Conservation (phyloP, 1,284 basidiomycete species). For the Puccinia coronata region DNA sequence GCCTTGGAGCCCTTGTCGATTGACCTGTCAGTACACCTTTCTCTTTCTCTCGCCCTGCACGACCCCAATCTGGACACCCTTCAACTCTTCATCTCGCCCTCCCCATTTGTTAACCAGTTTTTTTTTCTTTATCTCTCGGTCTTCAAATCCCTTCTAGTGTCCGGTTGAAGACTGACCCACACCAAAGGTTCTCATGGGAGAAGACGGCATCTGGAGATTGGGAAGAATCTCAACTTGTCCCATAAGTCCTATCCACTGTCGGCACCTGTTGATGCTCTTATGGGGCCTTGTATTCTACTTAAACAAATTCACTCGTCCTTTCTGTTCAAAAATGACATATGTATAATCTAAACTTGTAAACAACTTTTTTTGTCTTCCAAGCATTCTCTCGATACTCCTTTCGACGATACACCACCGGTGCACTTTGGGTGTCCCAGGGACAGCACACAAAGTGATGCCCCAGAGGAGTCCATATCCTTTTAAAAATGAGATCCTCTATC, state of each 20-base stretch:
- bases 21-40: conserved; percentile 33
- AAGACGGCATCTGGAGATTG: neutral
- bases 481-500: too few species aligned
- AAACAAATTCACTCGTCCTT: too few species aligned
- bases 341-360: too few species aligned
- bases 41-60: neutral
- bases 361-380: too few species aligned
- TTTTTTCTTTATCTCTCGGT: neutral
- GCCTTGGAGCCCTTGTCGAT: conserved; percentile 28
- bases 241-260: neutral
- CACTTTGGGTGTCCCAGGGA: too few species aligned
- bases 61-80: neutral
- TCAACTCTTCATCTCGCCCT: neutral
- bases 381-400: too few species aligned
- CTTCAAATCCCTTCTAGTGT: neutral
- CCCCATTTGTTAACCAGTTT: neutral
- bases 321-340: too few species aligned
- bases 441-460: too few species aligned
- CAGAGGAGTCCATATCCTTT: too few species aligned
- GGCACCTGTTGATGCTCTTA: too few species aligned
- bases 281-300: too few species aligned
- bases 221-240: conserved; percentile 27
- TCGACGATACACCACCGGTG: too few species aligned
- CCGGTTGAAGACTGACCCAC: conserved; percentile 7
- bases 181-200: conserved; percentile 28